Conservation (phyloP, 306 rosid genomes). For the Calophaca sinica region DNA sequence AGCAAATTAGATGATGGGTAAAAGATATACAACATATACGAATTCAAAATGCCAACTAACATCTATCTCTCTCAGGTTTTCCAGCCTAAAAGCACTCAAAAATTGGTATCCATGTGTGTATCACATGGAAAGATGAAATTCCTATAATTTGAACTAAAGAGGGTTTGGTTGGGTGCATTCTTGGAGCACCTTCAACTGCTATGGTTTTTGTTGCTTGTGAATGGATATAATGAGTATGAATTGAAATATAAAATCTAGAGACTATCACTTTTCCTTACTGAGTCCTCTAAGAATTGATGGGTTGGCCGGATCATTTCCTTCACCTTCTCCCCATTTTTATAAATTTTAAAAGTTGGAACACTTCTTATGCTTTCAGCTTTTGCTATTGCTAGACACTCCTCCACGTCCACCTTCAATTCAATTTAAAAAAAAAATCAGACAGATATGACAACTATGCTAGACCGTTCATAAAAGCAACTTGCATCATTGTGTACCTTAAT, state of each 20-base stretch:
- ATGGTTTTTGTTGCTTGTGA: conserved; percentile 37
- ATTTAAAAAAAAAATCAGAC: conserved; percentile 37
- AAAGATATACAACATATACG: conserved; percentile 60
- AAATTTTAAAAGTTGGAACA: conserved; percentile 81
- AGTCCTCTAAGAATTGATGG: conserved; percentile 77
- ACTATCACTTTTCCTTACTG: conserved; percentile 59
- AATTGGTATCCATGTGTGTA: conserved; percentile 59
- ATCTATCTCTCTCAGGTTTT: conserved; percentile 59
- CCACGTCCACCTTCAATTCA: conserved; percentile 74
- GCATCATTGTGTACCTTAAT: conserved; percentile 63
- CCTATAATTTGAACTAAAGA: conserved; percentile 53
- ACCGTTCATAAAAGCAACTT: conserved; percentile 2
- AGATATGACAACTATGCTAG: background rate
- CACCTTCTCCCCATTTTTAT: conserved; percentile 80
- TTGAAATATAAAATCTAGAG: conserved; percentile 51
- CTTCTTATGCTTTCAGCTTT: conserved; percentile 73
- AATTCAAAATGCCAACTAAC: conserved; percentile 58
- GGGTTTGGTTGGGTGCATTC: conserved; percentile 37
- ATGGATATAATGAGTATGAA: conserved; percentile 42
- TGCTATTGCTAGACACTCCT: conserved; percentile 69
- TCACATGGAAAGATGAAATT: conserved; percentile 60
- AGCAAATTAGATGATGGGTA: conserved; percentile 41
- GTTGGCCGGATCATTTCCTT: conserved; percentile 82
- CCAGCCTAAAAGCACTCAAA: conserved; percentile 64
- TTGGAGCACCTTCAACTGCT: conserved; percentile 52